Percentiles rank a stretch among this genome's conserved stretches.
Conservation (phyloP, 306 rosid genomes). For the Canavalia gladiata region DNA sequence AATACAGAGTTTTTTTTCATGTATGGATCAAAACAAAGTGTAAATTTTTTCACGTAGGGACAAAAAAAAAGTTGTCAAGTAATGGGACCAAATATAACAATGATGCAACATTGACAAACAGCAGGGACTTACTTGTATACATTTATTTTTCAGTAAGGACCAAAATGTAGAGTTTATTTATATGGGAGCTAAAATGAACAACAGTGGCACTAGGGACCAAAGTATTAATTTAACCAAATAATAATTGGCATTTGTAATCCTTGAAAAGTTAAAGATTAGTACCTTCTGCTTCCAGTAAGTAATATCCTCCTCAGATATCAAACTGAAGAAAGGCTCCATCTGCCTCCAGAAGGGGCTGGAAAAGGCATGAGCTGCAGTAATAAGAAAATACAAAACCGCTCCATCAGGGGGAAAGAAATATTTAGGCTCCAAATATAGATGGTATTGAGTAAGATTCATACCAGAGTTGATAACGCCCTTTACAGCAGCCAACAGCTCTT, state of each 20-base stretch:
- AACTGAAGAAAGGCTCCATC: conserved; percentile 85
- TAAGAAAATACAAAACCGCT: conserved; percentile 50
- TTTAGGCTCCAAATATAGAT: conserved; percentile 43
- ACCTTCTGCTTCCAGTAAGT: conserved; percentile 86
- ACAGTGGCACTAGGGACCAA: background rate
- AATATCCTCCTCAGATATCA: conserved; percentile 75
- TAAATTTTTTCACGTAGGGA: background rate
- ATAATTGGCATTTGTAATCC: conserved; percentile 22
- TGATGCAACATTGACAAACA: background rate
- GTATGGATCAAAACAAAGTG: background rate
- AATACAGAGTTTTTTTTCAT: background rate
- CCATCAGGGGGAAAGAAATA: conserved; percentile 34
- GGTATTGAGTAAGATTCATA: conserved; percentile 52
- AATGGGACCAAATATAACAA: background rate
- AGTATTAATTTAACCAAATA: background rate
- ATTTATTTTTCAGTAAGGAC: background rate
- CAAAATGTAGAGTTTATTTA: background rate
- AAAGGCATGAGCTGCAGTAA: conserved; percentile 69
- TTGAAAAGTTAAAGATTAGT: conserved; percentile 39
- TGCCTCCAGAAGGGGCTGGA: conserved; percentile 85
- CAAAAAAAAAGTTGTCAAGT: background rate
- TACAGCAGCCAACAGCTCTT: conserved; percentile 91
- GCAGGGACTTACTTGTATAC: background rate
- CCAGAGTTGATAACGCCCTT: conserved; percentile 80
- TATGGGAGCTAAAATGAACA: background rate